These are phyloP conservation scores for Kazachstania sp. DNA, from an alignment of 1,139 yeast species.

Conservation along the genomic window DNA sequence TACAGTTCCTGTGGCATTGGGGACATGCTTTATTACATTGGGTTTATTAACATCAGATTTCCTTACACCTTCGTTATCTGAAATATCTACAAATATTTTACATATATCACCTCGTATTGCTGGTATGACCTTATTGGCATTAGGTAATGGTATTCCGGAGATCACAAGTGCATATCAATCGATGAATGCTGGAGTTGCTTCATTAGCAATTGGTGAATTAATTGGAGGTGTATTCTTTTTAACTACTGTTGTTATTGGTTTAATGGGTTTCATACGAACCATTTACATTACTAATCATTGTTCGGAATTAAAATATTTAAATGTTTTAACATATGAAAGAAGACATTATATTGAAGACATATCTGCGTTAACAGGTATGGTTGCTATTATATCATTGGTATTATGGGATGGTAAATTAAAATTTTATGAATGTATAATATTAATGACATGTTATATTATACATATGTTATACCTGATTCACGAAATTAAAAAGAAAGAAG, in stretches of 20 bases:
- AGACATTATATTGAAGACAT: conserved; percentile 21
- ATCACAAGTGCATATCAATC: conserved; percentile 79
- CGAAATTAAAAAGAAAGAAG: not conserved
- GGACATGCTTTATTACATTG: conserved; percentile 21
- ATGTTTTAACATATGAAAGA: conserved; percentile 14
- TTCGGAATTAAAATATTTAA: not conserved
- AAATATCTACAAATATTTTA: conserved; percentile 31
- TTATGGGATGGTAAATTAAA: conserved; percentile 19
- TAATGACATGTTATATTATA: conserved; percentile 10
- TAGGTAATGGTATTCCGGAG: conserved; percentile 93
- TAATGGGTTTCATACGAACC: conserved; percentile 17
- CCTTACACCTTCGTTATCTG: conserved; percentile 26
- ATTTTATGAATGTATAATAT: conserved; percentile 21
- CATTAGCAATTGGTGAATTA: conserved; percentile 80
- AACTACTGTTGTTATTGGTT: conserved; percentile 25
- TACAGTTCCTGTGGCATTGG: conserved; percentile 9
- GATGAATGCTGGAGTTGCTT: conserved; percentile 54
- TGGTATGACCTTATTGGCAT: conserved; percentile 78
- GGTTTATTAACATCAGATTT: conserved; percentile 29
- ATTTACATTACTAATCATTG: conserved; percentile 4
- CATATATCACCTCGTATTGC: conserved; percentile 70
- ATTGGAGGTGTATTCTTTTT: conserved; percentile 52
- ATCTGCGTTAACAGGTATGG: conserved; percentile 17
- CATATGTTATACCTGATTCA: conserved; percentile 11
- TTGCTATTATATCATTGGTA: conserved; percentile 12